Conservation (phyloP, 2,329 filamentous ascomycete genomes). For the Trichoderma guizhouense region DNA sequence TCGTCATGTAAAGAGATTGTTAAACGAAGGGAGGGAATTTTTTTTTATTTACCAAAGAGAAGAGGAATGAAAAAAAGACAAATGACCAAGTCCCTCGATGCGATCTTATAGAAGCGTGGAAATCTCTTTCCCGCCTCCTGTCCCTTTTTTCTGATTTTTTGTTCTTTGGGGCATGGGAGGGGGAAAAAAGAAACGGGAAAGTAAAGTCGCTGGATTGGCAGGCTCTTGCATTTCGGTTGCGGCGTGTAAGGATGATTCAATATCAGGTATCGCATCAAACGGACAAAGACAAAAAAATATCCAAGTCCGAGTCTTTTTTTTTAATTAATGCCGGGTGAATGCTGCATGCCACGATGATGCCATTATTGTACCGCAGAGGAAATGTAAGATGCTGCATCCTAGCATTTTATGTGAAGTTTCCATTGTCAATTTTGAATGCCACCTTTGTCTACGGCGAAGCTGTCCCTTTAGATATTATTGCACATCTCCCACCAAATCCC, state of each 20-base stretch:
- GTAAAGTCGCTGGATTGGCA: slow-evolving; percentile 42
- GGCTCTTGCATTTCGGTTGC: slow-evolving; percentile 52
- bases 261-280: slow-evolving; percentile 50
- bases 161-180: not conserved
- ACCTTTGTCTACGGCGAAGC: not conserved
- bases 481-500: no score
- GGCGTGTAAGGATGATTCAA: slow-evolving; percentile 52
- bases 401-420: not conserved
- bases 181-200: slow-evolving; percentile 23
- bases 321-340: not conserved
- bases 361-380: not conserved
- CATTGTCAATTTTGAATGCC: not conserved
- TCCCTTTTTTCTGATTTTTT: slow-evolving; percentile 13
- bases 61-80: slow-evolving; percentile 25
- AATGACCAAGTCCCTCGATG: slow-evolving; percentile 33
- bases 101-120: slow-evolving; percentile 33
- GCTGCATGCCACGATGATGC: not conserved
- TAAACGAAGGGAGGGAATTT: slow-evolving; percentile 12
- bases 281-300: slow-evolving; percentile 38
- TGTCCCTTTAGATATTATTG: no score
- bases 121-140: slow-evolving; percentile 10
- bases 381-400: not conserved
- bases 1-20: slow-evolving; percentile 84
- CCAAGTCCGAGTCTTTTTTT: slow-evolving; percentile 23
- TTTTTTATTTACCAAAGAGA: slow-evolving; percentile 4